Evolutionary conservation across 495 filamentous ascomycete genomes (phyloP), one percentile per base, ranked within the genome.

Genomic region (Corynascus novoguineensis): DNA sequence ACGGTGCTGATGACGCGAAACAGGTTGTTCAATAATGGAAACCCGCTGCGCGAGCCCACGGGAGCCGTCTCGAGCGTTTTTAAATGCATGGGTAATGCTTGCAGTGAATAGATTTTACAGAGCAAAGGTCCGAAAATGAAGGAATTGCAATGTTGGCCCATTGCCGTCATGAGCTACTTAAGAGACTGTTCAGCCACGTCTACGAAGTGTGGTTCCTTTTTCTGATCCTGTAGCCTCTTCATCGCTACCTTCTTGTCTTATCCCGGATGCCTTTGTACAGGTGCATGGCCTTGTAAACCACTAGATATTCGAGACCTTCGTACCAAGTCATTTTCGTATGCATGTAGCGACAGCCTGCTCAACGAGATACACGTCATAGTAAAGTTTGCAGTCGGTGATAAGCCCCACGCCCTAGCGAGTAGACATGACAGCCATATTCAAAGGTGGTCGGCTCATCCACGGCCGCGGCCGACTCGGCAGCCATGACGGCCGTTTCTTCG

Each of bases 1-100:
- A 25, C 5, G 15, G 31, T 59, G 37, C 51, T 54, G 51, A 59
- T 53, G 17, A 5, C 25, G 8, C 14, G 57, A 40, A n/a, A 21
- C 48, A 60, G 58, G 58, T 60, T 56, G 58, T 60, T 49, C 58
- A 60, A 60, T 60, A 35, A 60, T 52, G 47, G 17, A 50, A 21
- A 37, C 22, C n/a, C n/a, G n/a, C 14, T 50, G 24, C 17, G 42
- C 12, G 15, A n/a, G 24, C 37, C 37, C 42, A 46, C 28, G 24
- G 42, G 21, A 22, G 24, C 8, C 12, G 24, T n/a, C 9, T n/a
- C n/a, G n/a, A n/a, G 5, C 17, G 10, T 35, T 10, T 24, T 15
- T 50, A 15, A 22, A 54, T 46, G 53, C 24, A 34, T 15, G 31
- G 32, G 44, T 48, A 40, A 47, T 55, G 42, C 32, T 29, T 28